Evolutionary conservation across 106 monocot genomes (phyloP).

Genomic region (Platanthera guangdongensis): DNA sequence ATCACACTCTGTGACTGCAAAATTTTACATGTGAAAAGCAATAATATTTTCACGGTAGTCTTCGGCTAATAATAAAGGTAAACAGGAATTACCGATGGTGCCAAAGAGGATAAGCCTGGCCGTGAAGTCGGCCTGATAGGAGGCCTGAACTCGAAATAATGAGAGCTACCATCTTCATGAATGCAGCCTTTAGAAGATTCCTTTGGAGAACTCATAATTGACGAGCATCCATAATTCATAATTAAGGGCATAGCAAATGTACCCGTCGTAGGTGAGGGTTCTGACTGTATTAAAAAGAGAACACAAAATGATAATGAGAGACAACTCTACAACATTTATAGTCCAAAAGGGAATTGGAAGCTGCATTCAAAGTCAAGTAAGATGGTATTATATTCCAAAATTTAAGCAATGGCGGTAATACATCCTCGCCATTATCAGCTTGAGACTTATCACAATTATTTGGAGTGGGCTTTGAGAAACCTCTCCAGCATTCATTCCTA

Average conservation of each 20-base stretch:
- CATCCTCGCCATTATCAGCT: neutral
- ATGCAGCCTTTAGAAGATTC: slow-evolving; percentile 22
- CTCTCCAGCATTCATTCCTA: neutral
- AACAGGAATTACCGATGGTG: slow-evolving; percentile 30
- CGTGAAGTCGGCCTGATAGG: slow-evolving; percentile 24
- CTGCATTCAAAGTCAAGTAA: neutral
- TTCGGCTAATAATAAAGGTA: neutral
- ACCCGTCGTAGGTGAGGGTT: slow-evolving; percentile 95
- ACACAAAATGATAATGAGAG: neutral
- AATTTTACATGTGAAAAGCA: neutral
- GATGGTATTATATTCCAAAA: neutral
- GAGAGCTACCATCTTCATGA: slow-evolving; percentile 29
- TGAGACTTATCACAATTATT: neutral
- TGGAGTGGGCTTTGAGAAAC: neutral
- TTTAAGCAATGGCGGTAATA: neutral
- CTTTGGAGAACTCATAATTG: slow-evolving; percentile 44
- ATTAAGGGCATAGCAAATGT: slow-evolving; percentile 48
- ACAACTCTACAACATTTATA: neutral
- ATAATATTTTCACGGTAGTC: neutral
- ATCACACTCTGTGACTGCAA: neutral
- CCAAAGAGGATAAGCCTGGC: slow-evolving; percentile 28
- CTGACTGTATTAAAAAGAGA: slow-evolving; percentile 44
- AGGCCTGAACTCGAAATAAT: slow-evolving; percentile 69
- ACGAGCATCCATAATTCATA: slow-evolving; percentile 21
- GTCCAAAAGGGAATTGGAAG: neutral